Conservation (phyloP, 1,284 basidiomycete genomes). For the Ceratobasidium sp. region DNA sequence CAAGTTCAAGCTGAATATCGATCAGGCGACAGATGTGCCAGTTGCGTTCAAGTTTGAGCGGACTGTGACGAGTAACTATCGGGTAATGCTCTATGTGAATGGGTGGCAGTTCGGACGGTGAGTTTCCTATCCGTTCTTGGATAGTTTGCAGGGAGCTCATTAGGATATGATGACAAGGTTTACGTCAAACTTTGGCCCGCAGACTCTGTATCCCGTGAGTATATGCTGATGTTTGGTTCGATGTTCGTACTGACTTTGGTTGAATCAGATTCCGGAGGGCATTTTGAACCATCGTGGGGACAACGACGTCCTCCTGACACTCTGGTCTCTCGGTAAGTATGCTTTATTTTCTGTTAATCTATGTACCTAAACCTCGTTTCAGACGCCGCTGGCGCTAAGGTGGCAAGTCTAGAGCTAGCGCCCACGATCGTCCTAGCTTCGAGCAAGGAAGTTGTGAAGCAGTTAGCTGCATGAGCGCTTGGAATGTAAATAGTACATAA, state of each 20-base stretch:
- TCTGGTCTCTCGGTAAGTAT: conserved; percentile 58
- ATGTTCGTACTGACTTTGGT: conserved; percentile 45
- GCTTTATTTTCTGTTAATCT: neutral
- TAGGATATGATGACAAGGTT: conserved; percentile 47
- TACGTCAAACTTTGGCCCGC: conserved; percentile 48
- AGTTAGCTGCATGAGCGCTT: conserved; percentile 4
- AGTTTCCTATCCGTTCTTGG: neutral
- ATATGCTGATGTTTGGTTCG: conserved; percentile 48
- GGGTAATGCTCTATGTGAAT: conserved; percentile 56
- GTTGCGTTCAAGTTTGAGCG: conserved; percentile 44
- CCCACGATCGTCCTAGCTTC: conserved; percentile 50
- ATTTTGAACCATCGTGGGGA: conserved; percentile 58
- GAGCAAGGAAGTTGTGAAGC: conserved; percentile 51
- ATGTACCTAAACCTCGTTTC: neutral
- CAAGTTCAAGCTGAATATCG: conserved; percentile 4
- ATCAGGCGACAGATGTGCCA: neutral
- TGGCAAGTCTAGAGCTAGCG: conserved; percentile 54
- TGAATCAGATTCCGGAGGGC: conserved; percentile 56
- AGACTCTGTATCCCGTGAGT: conserved; percentile 49
- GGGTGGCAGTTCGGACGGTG: conserved; percentile 59
- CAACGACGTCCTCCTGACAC: conserved; percentile 57
- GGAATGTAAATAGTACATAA: neutral
- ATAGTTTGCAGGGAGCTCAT: neutral
- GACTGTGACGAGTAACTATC: conserved; percentile 54
- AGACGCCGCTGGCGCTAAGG: conserved; percentile 55